Evolutionary conservation across 225 moss, liverwort and hornwort species (phyloP), one percentile per base, ranked within the genome.

Genomic region (Marchantia paleacea): DNA sequence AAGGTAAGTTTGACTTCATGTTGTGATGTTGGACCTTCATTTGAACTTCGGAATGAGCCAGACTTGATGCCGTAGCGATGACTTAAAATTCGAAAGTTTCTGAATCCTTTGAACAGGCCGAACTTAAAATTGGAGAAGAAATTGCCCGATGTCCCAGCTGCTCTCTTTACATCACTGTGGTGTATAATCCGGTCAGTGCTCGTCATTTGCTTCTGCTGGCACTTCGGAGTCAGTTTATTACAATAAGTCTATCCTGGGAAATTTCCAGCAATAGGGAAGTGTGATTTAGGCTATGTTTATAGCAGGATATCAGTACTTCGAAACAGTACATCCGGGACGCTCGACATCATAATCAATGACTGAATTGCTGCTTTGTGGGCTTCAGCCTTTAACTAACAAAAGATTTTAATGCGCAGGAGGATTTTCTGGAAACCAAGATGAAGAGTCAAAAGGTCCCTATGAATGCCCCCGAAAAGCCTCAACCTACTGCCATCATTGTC

Each of bases 91-190:
- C 25, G 11, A 4, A n/a, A 28, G 12, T 68, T 31, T 28, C 10
- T 26, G 24, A 12, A 0, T 68, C 12, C 24, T 67, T 67, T 15
- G 18, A 1, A 8, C 28, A 97, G 97, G 92, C 84, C 50, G 95
- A 99, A 29, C 77, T 99, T 0, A 91, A 85, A 85, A 75, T 73
- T 66, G 93, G 93, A 55, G 93, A 99, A 80, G 95, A 99, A 80
- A 95, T 95, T 77, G 97, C 95, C 11, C 91, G 95, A 69, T 95
- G 97, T 85, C 97, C 95, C 9, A 99, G 97, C 82, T 99, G 97
- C 83, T 99, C 97, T 47, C 82, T 95, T 7, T 95, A 83, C 81
- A 95, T 95, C 78, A 99, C 91, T 4, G 97, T 99, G 52, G 89
- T 99, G 77, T 99, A 95, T 77, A 94, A 93, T 83, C 91, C 88